phyloP scores from a whole-genome alignment of 2,329 filamentous ascomycete genomes.

The Phaeosphaeriaceae sp. region DNA sequence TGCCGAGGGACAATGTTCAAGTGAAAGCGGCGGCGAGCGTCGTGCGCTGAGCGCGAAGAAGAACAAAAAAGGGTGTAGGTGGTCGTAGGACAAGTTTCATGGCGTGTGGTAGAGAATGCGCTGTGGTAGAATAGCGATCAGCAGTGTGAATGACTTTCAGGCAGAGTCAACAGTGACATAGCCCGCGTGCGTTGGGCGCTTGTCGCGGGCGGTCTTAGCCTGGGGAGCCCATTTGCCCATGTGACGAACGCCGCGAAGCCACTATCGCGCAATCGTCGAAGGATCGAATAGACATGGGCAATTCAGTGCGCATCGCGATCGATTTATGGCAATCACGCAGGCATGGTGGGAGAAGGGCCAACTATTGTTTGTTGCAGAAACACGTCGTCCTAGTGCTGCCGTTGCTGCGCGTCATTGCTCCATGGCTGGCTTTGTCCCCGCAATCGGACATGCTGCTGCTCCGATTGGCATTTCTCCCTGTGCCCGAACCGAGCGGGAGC shows the following conservation, averaged over 20 bases:
- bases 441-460: slow-evolving; percentile 7
- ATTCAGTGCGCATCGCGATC: slow-evolving; percentile 16
- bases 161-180: slow-evolving; percentile 31
- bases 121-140: slow-evolving; percentile 3
- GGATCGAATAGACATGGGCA: slow-evolving; percentile 13
- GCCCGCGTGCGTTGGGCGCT: slow-evolving; percentile 30
- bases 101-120: slow-evolving; percentile 28
- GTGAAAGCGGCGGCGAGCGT: slow-evolving; percentile 10
- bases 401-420: slow-evolving; percentile 20
- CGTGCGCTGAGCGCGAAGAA: slow-evolving; percentile 15
- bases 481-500: background rate
- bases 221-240: slow-evolving; percentile 40
- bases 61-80: slow-evolving; percentile 25
- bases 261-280: slow-evolving; percentile 15
- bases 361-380: slow-evolving; percentile 12
- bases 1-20: slow-evolving; percentile 7
- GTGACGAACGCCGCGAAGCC: slow-evolving; percentile 30
- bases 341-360: background rate
- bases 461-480: slow-evolving; percentile 13
- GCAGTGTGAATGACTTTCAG: slow-evolving; percentile 11
- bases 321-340: slow-evolving; percentile 7
- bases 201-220: slow-evolving; percentile 36
- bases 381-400: slow-evolving; percentile 3
- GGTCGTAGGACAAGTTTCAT: slow-evolving; percentile 37
- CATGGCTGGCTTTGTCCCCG: slow-evolving; percentile 6